These are phyloP conservation scores for Plasmodiophora brassicae DNA, from an alignment of 208 protist genomes.

Conservation along the genomic window DNA sequence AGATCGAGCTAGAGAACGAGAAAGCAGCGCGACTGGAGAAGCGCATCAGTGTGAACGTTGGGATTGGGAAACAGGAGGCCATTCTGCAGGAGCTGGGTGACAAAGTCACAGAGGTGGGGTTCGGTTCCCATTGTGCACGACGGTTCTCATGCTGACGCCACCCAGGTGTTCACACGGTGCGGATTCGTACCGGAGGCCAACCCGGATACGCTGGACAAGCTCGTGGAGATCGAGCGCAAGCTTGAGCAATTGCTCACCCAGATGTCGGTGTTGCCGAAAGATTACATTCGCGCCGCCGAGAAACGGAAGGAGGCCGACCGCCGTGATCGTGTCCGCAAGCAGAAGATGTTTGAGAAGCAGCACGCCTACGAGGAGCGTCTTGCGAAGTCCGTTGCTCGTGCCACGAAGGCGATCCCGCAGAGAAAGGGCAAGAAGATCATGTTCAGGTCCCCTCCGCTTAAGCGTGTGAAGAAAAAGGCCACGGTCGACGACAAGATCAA, in stretches of 20 bases:
- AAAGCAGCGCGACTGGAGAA: slow-evolving; percentile 70
- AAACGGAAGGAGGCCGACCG: slow-evolving; percentile 42
- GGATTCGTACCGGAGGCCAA: slow-evolving; percentile 37
- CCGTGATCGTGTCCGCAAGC: neutral
- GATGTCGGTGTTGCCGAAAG: slow-evolving; percentile 43
- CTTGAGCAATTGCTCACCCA: slow-evolving; percentile 49
- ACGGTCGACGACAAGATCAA: slow-evolving; percentile 1
- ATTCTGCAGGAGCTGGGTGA: slow-evolving; percentile 55
- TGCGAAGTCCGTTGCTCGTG: neutral
- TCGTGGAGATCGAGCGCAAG: slow-evolving; percentile 50
- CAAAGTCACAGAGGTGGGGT: slow-evolving; percentile 64
- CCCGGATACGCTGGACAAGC: slow-evolving; percentile 45
- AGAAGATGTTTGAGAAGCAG: neutral
- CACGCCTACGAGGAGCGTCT: neutral
- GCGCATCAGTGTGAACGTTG: slow-evolving; percentile 44
- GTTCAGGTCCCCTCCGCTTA: slow-evolving; percentile 40
- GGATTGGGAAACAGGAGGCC: slow-evolving; percentile 33
- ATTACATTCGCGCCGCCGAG: slow-evolving; percentile 44
- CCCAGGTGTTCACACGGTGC: slow-evolving; percentile 21
- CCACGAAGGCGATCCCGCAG: slow-evolving; percentile 36
- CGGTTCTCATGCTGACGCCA: slow-evolving; percentile 20
- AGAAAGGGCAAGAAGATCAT: slow-evolving; percentile 48
- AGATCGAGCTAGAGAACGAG: slow-evolving; percentile 69
- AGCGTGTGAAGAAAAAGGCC: neutral
- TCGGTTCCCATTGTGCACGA: neutral